Percentiles rank a stretch among this genome's conserved stretches.
phyloP scores from a whole-genome alignment of 1,284 basidiomycete genomes.

The Omphalotus olearius region DNA sequence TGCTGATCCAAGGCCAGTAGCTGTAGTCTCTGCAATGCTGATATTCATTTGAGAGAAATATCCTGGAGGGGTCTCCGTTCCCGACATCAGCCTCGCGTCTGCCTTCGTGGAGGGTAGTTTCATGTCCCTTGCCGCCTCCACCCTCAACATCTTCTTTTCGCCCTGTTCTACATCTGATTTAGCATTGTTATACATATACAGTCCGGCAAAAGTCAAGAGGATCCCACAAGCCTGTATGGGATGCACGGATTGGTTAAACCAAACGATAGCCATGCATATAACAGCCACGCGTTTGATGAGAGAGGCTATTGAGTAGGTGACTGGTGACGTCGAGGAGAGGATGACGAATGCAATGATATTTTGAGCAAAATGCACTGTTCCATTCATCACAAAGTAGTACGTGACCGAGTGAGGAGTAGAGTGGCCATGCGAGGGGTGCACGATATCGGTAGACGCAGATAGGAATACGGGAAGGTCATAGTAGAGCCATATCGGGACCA shows the following conservation, averaged over 20 bases:
- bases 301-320: conserved; percentile 98
- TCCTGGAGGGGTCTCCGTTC: conserved; percentile 33
- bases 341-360: conserved; percentile 98
- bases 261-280: conserved; percentile 95
- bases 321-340: conserved; percentile 92
- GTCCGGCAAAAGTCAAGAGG: conserved; percentile 80
- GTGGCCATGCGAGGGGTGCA: conserved; percentile 47
- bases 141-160: conserved; percentile 80
- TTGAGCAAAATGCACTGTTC: conserved; percentile 94
- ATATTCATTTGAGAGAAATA: conserved; percentile 16
- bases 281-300: conserved; percentile 98
- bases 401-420: conserved; percentile 51
- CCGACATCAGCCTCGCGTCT: conserved; percentile 45
- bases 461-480: conserved; percentile 75
- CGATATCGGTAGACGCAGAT: conserved; percentile 35
- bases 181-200: conserved; percentile 96
- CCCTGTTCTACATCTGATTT: conserved; percentile 92
- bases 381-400: conserved; percentile 87
- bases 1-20: conserved; percentile 28
- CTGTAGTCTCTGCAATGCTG: conserved; percentile 23
- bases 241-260: conserved; percentile 91
- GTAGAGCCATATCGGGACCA: conserved; percentile 93
- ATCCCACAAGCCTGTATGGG: conserved; percentile 87
- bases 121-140: conserved; percentile 77
- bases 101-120: conserved; percentile 67